phyloP scores from a whole-genome alignment of 2,329 filamentous ascomycete species.

The Botryotinia narcissicola region DNA sequence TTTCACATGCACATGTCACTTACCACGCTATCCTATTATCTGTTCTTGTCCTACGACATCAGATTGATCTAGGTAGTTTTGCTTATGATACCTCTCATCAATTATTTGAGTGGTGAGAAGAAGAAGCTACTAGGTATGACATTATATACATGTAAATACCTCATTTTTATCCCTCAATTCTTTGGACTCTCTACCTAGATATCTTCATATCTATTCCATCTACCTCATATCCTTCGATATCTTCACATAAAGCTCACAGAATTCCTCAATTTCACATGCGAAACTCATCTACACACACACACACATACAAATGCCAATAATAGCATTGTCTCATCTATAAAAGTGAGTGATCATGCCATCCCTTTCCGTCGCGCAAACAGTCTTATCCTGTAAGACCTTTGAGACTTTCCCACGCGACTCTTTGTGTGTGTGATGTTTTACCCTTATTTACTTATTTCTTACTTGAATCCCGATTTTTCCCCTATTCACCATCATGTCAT shows the following conservation, averaged over 20 bases:
- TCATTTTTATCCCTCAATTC: not conserved
- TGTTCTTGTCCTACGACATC: constrained; percentile 6
- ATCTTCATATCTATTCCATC: not conserved
- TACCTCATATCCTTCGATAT: not conserved
- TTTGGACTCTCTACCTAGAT: not conserved
- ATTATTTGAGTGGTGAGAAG: not conserved
- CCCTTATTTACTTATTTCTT: not conserved
- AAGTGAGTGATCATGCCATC: constrained; percentile 11
- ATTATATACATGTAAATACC: not conserved
- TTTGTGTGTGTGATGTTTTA: constrained; percentile 7
- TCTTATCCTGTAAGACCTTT: not conserved
- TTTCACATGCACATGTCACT: not conserved
- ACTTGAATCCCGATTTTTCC: not conserved
- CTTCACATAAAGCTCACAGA: not conserved
- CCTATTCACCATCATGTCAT: not conserved
- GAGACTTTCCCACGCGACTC: constrained; percentile 4
- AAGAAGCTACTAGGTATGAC: not conserved
- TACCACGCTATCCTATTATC: not conserved
- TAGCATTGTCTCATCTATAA: not conserved
- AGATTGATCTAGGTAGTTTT: not conserved
- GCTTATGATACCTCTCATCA: not conserved
- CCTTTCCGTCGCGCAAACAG: constrained; percentile 10
- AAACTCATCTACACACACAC: not conserved
- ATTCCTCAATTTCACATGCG: not conserved
- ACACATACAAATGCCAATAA: not conserved